Evolutionary conservation across 2,329 filamentous ascomycete genomes (phyloP), one percentile per base, ranked within the genome.

Genomic region (Fusarium miscanthi): DNA sequence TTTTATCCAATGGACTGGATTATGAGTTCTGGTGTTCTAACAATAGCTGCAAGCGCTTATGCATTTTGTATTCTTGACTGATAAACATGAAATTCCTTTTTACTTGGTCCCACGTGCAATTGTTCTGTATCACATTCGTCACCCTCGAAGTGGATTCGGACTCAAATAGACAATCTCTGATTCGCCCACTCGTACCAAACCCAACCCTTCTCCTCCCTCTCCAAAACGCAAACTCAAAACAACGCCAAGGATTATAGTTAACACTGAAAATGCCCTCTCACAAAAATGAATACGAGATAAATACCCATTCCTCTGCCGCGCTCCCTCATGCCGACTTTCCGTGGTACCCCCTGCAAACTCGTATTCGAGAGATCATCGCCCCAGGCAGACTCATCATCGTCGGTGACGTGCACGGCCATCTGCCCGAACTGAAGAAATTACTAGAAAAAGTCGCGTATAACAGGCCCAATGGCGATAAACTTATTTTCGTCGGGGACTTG

Each of bases 361-460:
- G 54, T 10, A 38, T 73, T 9, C 41, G 48, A 12, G 40, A 63
- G 27, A 33, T 64, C 4, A 25, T 67, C 16, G 17, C 30, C 9
- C 59, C 14, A 51, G 57, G 54, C 23, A 71, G 69, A 38, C 37
- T 77, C 2, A 43, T 98, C n/a, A 86, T 97, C 62, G 86, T 98
- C 33, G 95, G 95, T 51, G 95, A 98, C 82, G 93, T 97, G 3
- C 95, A 98, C 82, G 95, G 95, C 17, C 94, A 94, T 81, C 89
- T 88, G 68, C 79, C 87, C 13, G 88, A 94, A 68, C 84, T 93
- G 79, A 81, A 84, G 77, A 79, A 85, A 19, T 85, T 97, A 9
- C 85, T 97, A 13, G 79, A 86, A 8, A 91, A 93, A 76, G 83
- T 92, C 17, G 80, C 85, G n/a, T 94, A 94, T 80, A 81, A 90